phyloP scores from a whole-genome alignment of 441 rosid genomes.

The Kokia cookei region DNA sequence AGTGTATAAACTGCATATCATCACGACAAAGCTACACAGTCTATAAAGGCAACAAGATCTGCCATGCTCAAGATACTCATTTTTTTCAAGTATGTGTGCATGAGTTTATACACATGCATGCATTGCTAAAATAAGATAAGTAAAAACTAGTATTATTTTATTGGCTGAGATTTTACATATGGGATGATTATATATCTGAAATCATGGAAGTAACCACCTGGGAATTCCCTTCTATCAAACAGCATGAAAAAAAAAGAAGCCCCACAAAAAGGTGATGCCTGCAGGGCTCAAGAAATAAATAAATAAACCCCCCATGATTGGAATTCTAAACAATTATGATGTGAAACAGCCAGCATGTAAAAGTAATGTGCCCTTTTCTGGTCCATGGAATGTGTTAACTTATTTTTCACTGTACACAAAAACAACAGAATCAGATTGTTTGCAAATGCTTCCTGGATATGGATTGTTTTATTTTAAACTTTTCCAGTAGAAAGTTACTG shows the following conservation, averaged over 20 bases:
- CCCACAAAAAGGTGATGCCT: constrained; percentile 20
- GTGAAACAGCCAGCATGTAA: not conserved
- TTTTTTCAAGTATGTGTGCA: constrained; percentile 2
- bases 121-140: not conserved
- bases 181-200: not conserved
- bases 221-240: constrained; percentile 1
- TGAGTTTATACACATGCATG: constrained; percentile 6
- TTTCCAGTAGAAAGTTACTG: not conserved
- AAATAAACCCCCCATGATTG: constrained; percentile 6
- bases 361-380: not conserved
- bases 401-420: not conserved
- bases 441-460: not conserved
- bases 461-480: not conserved
- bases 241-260: not conserved
- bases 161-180: not conserved
- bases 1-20: not conserved
- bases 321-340: not conserved
- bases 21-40: not conserved
- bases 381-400: not conserved
- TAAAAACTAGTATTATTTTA: not conserved
- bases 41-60: not conserved
- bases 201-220: not conserved
- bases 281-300: constrained; percentile 29
- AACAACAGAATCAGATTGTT: not conserved
- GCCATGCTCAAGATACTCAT: not conserved